These are phyloP conservation scores for Gracilaria domingensis DNA, from an alignment of 23 red algal genomes.

Conservation along the genomic window DNA sequence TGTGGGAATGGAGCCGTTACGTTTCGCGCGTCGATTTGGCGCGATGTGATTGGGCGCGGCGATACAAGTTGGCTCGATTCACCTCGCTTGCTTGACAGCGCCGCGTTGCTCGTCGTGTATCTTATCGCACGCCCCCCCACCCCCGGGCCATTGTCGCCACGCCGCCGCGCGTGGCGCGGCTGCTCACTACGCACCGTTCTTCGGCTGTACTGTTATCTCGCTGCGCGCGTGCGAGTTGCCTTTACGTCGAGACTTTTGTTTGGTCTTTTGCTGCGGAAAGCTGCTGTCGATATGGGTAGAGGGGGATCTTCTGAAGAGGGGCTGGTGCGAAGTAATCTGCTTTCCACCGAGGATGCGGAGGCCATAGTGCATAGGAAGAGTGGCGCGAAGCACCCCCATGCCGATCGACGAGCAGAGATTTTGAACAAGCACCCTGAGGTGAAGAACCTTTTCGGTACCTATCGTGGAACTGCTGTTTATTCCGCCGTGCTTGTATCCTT, in stretches of 20 bases:
- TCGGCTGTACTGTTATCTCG: not conserved
- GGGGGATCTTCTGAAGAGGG: constrained; percentile 43
- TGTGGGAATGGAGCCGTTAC: not conserved
- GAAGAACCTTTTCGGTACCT: constrained; percentile 75
- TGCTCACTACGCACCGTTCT: too few species aligned
- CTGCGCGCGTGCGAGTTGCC: not conserved
- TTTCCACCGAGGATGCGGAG: constrained; percentile 84
- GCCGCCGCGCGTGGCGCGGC: not conserved
- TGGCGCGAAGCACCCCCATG: constrained; percentile 87
- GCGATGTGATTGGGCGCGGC: not conserved
- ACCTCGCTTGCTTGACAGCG: not conserved
- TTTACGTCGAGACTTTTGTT: not conserved
- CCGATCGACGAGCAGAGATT: constrained; percentile 83
- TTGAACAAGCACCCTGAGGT: constrained; percentile 89
- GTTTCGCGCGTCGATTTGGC: not conserved
- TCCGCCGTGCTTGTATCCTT: constrained; percentile 75
- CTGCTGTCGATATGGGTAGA: constrained; percentile 24
- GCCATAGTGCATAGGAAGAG: constrained; percentile 25
- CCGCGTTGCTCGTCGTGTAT: not conserved
- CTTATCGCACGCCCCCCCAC: too few species aligned
- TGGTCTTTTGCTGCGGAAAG: not conserved
- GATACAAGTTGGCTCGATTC: too few species aligned
- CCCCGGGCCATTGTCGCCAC: too few species aligned
- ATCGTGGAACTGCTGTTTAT: constrained; percentile 76
- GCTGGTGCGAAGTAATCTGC: constrained; percentile 48